These are phyloP conservation scores for Cucumis cinereus DNA, from an alignment of 306 rosid species.

Conservation along the genomic window DNA sequence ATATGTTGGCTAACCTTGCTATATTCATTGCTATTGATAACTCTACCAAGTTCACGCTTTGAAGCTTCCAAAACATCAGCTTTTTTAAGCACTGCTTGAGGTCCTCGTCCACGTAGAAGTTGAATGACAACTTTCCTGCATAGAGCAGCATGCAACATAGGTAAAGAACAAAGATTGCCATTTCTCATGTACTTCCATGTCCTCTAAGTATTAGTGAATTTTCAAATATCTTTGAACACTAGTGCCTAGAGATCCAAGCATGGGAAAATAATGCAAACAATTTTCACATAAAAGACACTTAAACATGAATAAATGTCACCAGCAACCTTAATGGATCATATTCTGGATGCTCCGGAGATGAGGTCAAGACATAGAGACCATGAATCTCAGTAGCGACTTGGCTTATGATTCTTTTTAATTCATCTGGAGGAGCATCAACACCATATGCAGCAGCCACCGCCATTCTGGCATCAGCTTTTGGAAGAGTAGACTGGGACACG, in stretches of 20 bases:
- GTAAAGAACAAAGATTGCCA: background rate
- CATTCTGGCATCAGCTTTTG: slow-evolving; percentile 57
- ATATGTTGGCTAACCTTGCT: slow-evolving; percentile 41
- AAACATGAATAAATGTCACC: background rate
- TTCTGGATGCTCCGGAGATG: slow-evolving; percentile 48
- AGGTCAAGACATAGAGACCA: slow-evolving; percentile 55
- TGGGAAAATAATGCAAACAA: background rate
- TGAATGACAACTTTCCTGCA: slow-evolving; percentile 74
- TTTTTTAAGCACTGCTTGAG: slow-evolving; percentile 47
- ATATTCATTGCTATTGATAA: slow-evolving; percentile 45
- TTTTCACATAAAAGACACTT: background rate
- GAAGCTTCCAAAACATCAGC: slow-evolving; percentile 66
- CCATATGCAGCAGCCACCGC: slow-evolving; percentile 44
- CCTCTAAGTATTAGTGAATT: background rate
- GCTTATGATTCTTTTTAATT: slow-evolving; percentile 44
- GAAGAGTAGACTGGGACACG: slow-evolving; percentile 24
- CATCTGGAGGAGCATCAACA: slow-evolving; percentile 49
- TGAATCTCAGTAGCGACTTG: slow-evolving; percentile 58
- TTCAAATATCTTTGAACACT: background rate
- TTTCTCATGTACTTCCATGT: background rate
- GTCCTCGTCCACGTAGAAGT: slow-evolving; percentile 51
- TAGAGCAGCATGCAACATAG: slow-evolving; percentile 3
- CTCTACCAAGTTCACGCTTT: slow-evolving; percentile 44
- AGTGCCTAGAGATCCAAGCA: background rate
- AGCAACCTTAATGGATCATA: slow-evolving; percentile 63